Conservation (phyloP, 805 yeast genomes). For the Saccharomyces paradoxus region DNA sequence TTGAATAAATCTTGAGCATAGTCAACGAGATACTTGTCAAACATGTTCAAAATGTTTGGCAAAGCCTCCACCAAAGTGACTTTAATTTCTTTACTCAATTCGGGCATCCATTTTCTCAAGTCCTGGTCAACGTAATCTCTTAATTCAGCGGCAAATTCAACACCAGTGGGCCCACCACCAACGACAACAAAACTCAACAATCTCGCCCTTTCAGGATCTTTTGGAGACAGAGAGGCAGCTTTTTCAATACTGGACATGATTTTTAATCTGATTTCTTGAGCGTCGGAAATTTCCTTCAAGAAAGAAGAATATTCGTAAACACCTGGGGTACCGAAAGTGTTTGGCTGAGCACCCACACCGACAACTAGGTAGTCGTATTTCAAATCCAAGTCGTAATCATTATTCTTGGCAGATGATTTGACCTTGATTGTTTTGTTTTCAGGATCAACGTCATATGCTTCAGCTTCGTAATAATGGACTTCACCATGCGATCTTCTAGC, state of each 20-base stretch:
- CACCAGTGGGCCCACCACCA: constrained; percentile 99
- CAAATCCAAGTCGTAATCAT: constrained; percentile 42
- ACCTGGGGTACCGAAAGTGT: constrained; percentile 93
- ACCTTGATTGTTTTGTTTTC: constrained; percentile 54
- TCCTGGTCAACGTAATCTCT: constrained; percentile 93
- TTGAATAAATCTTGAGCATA: constrained; percentile 76
- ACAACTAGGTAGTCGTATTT: constrained; percentile 77
- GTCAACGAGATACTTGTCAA: constrained; percentile 57
- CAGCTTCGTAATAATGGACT: constrained; percentile 81
- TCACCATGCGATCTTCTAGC: constrained; percentile 74
- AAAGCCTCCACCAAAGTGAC: constrained; percentile 85
- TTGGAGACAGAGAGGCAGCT: constrained; percentile 68
- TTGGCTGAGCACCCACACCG: constrained; percentile 93
- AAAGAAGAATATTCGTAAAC: constrained; percentile 81
- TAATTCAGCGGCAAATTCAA: constrained; percentile 92
- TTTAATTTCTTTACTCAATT: constrained; percentile 68
- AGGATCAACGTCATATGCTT: constrained; percentile 78
- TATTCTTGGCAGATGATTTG: constrained; percentile 35
- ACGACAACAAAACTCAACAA: constrained; percentile 83
- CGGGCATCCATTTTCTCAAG: constrained; percentile 81
- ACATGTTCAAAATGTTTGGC: constrained; percentile 77
- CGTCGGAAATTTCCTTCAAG: constrained; percentile 84
- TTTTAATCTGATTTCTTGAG: constrained; percentile 72
- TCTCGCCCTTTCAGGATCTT: constrained; percentile 72
- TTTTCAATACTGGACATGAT: constrained; percentile 85